Evolutionary conservation across 2,329 filamentous ascomycete species (phyloP), one percentile per base, ranked within the genome.

Genomic region (Aspergillus pseudonomiae): DNA sequence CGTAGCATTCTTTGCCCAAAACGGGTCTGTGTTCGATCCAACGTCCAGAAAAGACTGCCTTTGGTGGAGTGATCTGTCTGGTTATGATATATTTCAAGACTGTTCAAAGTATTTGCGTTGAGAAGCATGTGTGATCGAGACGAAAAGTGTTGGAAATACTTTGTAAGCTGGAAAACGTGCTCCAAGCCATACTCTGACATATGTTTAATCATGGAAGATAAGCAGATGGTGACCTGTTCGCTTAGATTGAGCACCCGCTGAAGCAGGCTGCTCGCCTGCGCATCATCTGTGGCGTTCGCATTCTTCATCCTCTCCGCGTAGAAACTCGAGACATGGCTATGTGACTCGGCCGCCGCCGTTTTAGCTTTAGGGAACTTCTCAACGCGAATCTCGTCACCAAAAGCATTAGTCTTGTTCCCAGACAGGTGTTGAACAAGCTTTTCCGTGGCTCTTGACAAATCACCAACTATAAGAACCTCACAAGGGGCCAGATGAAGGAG

Each of bases 101-200:
- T 97, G 56, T 93, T 94, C 43, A 99, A 81, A 0, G 94, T 97
- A 60, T 97, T 99, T 52, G 94, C 95, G 74, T 96, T 97, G 64
- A 99, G 83, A 4, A 98, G 83, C 95, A 99, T 98, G 74, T 98
- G 94, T 16, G 94, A 94, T 43, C 94, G 85, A 9, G 94, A 92
- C 70, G 92, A 97, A 79, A 99, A 99, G 2, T 93, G 93, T 70
- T 97, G 91, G 73, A 99, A 99, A 80, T 98, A 97, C 71, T 96
- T 97, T 1, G 95, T 98, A 50, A 99, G 81, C 72, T 97, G 91
- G 71, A 99, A 97, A 59, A 99, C 92, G 80, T 98, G 93, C 77
- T 98, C 91, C 24, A 99, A 84, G 0, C 93, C 93, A 75, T 97
- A 99, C 68, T 97, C 94, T 21, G 88, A 89, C 70, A 99, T 83